These are phyloP conservation scores for Saccharomycopsis olivae DNA, from an alignment of 805 yeast genomes.

Conservation along the genomic window DNA sequence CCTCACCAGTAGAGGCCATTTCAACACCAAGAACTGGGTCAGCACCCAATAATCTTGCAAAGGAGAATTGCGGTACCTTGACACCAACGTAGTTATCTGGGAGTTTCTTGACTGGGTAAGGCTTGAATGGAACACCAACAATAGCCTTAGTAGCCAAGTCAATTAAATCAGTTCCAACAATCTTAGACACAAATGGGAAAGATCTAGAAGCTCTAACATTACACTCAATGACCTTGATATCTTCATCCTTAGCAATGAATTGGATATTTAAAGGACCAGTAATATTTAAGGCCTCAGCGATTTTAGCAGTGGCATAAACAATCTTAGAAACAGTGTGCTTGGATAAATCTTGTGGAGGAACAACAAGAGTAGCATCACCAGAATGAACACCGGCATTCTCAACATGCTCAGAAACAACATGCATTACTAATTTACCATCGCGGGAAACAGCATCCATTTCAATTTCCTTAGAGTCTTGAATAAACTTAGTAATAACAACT, in stretches of 20 bases:
- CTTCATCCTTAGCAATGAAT: conserved; percentile 90
- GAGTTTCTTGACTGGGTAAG: conserved; percentile 81
- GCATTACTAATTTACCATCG: conserved; percentile 91
- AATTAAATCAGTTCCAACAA: conserved; percentile 89
- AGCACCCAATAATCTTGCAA: conserved; percentile 94
- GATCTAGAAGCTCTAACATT: conserved; percentile 99
- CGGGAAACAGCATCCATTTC: conserved; percentile 98
- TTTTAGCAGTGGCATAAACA: conserved; percentile 91
- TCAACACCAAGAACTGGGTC: conserved; percentile 97
- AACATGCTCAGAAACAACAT: conserved; percentile 96
- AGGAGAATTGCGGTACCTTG: conserved; percentile 95
- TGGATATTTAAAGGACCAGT: conserved; percentile 98
- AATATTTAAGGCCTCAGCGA: conserved; percentile 87
- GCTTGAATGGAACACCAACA: conserved; percentile 74
- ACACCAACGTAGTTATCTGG: conserved; percentile 94
- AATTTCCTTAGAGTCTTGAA: conserved; percentile 94
- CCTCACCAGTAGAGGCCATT: conserved; percentile 99
- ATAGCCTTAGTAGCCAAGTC: conserved; percentile 97
- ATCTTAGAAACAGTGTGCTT: conserved; percentile 86
- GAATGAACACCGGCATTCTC: conserved; percentile 99
- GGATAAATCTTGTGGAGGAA: conserved; percentile 92
- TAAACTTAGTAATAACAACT: conserved; percentile 92
- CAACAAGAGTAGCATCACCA: conserved; percentile 96
- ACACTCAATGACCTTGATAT: conserved; percentile 96
- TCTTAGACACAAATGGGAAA: conserved; percentile 97